phyloP scores from a whole-genome alignment of 345 rosid genomes.

The Brassica rapa region DNA sequence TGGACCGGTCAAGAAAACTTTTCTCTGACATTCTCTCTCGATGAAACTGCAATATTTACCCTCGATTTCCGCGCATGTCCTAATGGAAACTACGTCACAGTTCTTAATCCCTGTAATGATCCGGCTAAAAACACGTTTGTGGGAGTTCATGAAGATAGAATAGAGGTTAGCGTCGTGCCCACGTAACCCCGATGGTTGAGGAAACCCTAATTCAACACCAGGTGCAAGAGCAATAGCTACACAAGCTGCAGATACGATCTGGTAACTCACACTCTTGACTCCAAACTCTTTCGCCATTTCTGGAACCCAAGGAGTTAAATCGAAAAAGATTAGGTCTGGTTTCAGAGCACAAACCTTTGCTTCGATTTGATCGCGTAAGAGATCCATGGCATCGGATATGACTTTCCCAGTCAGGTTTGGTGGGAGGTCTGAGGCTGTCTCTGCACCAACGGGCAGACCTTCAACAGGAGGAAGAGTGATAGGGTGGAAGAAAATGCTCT shows the following conservation, averaged over 20 bases:
- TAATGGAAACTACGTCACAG: slow-evolving; percentile 38
- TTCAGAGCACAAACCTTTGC: not conserved
- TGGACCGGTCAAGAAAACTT: slow-evolving; percentile 36
- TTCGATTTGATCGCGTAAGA: not conserved
- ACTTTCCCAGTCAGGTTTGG: not conserved
- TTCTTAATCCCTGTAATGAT: slow-evolving; percentile 1
- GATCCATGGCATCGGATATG: not conserved
- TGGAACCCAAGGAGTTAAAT: not conserved
- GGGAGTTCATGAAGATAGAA: not conserved
- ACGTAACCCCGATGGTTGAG: not conserved
- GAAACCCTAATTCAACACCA: too few relatives aligned
- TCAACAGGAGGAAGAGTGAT: not conserved
- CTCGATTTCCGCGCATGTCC: slow-evolving; percentile 43
- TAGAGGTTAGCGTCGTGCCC: not conserved
- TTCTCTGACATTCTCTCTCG: not conserved
- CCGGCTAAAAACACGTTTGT: not conserved
- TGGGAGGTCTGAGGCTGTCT: not conserved
- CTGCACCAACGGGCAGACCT: not conserved
- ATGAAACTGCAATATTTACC: slow-evolving; percentile 36
- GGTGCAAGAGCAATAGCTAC: not conserved
- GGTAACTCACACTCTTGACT: not conserved
- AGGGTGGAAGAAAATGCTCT: not conserved
- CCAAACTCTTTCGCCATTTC: not conserved
- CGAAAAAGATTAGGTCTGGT: not conserved
- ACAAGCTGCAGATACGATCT: not conserved